A percentile compares a stretch with the other conserved stretches of the same genome.
phyloP scores from a whole-genome alignment of 208 protist species.

The Naegleria fowleri region DNA sequence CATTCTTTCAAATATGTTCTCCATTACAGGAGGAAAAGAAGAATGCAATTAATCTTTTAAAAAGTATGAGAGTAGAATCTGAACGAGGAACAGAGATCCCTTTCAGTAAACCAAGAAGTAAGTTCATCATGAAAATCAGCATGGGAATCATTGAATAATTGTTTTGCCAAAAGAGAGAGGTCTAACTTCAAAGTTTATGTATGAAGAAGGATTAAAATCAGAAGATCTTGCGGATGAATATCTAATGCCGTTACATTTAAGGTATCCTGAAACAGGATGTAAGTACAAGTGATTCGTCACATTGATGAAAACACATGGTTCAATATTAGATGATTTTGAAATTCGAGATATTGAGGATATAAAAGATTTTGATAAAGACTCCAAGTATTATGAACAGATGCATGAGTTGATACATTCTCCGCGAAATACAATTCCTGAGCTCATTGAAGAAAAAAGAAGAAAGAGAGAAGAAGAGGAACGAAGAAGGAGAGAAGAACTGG shows the following conservation, averaged over 20 bases:
- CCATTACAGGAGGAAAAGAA: background rate
- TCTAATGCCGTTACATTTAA: background rate
- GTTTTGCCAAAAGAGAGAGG: background rate
- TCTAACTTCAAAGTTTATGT: background rate
- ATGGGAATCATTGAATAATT: too few relatives aligned
- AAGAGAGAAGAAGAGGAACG: background rate
- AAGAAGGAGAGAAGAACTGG: background rate
- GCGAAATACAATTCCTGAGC: background rate
- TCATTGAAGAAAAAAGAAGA: background rate
- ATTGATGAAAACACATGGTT: background rate
- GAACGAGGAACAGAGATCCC: background rate
- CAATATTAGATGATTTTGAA: background rate
- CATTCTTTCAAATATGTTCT: too few relatives aligned
- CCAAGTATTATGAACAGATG: constrained; percentile 6
- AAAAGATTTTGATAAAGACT: background rate
- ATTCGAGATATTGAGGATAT: background rate
- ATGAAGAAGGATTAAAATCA: background rate
- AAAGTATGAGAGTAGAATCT: background rate
- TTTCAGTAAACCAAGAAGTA: background rate
- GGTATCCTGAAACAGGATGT: background rate
- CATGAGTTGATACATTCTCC: background rate
- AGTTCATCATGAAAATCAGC: too few relatives aligned
- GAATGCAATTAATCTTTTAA: background rate
- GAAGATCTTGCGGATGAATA: background rate
- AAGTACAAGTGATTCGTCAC: background rate